Base-by-base conservation (phyloP, 495 filamentous ascomycete species). In the Neurospora cerealis region DNA sequence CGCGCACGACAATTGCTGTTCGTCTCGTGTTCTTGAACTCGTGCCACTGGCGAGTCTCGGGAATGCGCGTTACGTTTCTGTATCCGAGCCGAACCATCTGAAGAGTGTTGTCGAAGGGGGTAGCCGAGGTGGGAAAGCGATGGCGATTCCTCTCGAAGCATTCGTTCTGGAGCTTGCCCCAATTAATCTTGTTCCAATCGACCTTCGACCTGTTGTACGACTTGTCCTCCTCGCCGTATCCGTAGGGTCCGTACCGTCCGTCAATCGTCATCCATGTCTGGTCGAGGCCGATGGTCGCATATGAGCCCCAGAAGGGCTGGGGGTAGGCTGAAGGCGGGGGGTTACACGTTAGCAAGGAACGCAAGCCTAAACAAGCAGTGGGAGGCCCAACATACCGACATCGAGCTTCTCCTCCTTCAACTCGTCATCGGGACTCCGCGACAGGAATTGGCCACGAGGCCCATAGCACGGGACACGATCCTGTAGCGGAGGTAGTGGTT, bases 111-210 rank as follows among this genome's bases (percentile, higher is more conserved):
- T 78, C 72, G 42, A 80, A 60, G 2, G 48, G 46, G 2, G 74
- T 36, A 3, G 72, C 76, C 15, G 72, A 42, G 7, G 73, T 24
- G 24, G 78, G 80, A 69, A 88, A 94, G 60, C 94, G 90, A 77
- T 89, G 84, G 17, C 79, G 78, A 79, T 97, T 97, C 37, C 87
- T 87, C 54, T 86, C 81, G 40, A 88, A 81, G 78, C 94, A 97
- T 21, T 86, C 84, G 71, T 89, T 85, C 77, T 96, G 93, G n/a
- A 88, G 92, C 60, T 87, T 85, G 70, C 86, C 91, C 94, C 94
- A 97, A 70, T 88, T 86, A 46, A 96, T 84, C 13, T 85, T 83
- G 69, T 89, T 85, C 82, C 90, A 97, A 73, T 97, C 92, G 37
- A 96, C 88, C 70, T 93, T 89, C 13, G 72, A 21, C 5, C 80